Base-by-base conservation (phyloP, 2,329 filamentous ascomycete species). In the Alternaria metachromatica region DNA sequence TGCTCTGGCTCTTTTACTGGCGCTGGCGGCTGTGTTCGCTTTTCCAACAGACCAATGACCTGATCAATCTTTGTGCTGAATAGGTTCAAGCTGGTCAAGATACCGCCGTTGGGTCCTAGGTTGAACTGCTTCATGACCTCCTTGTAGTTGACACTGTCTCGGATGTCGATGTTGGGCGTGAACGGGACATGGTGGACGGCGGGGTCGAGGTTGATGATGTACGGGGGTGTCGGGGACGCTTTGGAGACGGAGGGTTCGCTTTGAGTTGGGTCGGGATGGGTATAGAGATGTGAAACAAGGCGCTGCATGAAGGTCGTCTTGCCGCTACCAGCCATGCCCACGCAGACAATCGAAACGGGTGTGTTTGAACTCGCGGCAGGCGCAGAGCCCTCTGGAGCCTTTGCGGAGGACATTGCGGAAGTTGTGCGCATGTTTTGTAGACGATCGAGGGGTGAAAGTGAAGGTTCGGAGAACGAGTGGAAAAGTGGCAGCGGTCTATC, bases 251-350 rank as follows among this genome's bases (percentile, higher is more conserved):
- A 63, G 13, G 77, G 76, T 26, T 72, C 67, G 62, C 66, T 62
- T 45, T 67, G 60, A 5, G 75, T 78, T 2, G 77, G 76, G 18
- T 90, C 87, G 62, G 90, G 88, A 75, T 94, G 87, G 6, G 87
- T 87, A 78, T 98, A 95, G 4, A 99, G 89, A 78, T 99, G 88
- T 1, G 95, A 91, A 80, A 97, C 97, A 76, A 99, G 96, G 75
- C 96, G 90, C 80, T 98, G 95, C 95, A 99, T 98, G 78, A 99
- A 99, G 0, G 96, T 99, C n/a, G 96, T 99, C 85, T 99, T 99
- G 76, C 96, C 96, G 15, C 94, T 97, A 73, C 96, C 95, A 75
- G 96, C 96, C 95, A 98, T 98, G 85, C 96, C 96, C 53, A 99
- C 90, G 81, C 94, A 97, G 74, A 98, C 94, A 64, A 99, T 90